A percentile compares a stretch with the other conserved stretches of the same genome.
Conservation (phyloP, 1,284 basidiomycete species). For the Heterobasidion irregulare region DNA sequence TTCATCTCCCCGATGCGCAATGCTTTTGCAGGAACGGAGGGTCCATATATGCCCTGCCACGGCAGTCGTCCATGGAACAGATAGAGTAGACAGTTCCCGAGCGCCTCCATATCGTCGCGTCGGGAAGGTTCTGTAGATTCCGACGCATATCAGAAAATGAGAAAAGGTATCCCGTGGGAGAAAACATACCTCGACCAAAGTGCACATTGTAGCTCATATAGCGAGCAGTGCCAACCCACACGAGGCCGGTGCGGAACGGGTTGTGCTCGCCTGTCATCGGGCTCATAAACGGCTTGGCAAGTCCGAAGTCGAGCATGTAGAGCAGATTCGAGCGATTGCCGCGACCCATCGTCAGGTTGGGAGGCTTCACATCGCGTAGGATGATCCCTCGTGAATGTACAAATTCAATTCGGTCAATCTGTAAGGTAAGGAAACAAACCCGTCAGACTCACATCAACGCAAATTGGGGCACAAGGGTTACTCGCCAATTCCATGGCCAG, state of each 20-base stretch:
- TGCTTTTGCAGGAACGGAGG: too few species aligned
- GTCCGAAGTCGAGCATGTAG: conserved; percentile 12
- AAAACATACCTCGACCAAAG: conserved; percentile 2
- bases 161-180: too few species aligned
- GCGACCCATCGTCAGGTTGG: conserved; percentile 13
- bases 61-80: too few species aligned
- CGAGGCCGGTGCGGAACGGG: conserved; percentile 5
- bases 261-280: conserved; percentile 9
- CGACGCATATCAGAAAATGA: too few species aligned
- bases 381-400: conserved; percentile 12
- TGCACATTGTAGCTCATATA: conserved; percentile 10
- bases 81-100: too few species aligned
- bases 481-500: conserved; percentile 11
- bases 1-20: too few species aligned
- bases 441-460: too few species aligned
- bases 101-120: too few species aligned
- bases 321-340: conserved; percentile 1
- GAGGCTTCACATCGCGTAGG: conserved; percentile 12
- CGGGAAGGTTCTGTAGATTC: too few species aligned
- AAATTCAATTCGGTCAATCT: conserved; percentile 5
- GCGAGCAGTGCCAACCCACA: conserved; percentile 4
- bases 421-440: background rate
- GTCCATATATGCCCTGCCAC: too few species aligned
- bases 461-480: background rate
- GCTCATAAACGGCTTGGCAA: conserved; percentile 8